Conservation (phyloP, 768 basidiomycete genomes). For the Leucosporidium creatinivorum region DNA sequence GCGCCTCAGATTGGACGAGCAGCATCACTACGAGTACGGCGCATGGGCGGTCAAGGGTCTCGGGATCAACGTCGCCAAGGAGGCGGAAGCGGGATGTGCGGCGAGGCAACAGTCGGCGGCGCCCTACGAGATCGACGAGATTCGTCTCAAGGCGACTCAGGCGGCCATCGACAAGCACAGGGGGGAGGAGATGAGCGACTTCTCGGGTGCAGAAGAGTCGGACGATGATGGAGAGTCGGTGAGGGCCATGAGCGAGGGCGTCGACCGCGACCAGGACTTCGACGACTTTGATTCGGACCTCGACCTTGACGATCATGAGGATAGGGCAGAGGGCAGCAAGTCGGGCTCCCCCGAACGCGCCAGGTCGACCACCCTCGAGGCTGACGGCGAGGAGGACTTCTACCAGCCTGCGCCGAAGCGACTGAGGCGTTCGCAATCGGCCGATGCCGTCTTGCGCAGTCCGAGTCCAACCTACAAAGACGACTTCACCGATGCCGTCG, state of each 20-base stretch:
- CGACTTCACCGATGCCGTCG: too few species aligned
- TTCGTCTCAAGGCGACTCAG: neutral
- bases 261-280: constrained; percentile 3
- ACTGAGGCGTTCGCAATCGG: neutral
- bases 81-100: too few species aligned
- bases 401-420: neutral
- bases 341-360: too few species aligned
- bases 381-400: neutral
- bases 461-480: too few species aligned
- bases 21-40: constrained; percentile 27
- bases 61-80: constrained; percentile 10
- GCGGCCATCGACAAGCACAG: neutral
- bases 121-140: too few species aligned
- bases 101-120: too few species aligned
- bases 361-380: neutral
- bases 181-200: too few species aligned
- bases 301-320: constrained; percentile 42
- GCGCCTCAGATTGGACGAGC: constrained; percentile 29
- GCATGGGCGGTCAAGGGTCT: constrained; percentile 35
- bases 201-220: too few species aligned
- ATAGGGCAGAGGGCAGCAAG: constrained; percentile 21
- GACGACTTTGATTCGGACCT: constrained; percentile 5
- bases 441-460: neutral
- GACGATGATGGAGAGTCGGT: neutral
- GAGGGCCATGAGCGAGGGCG: neutral